Percentiles rank a stretch among this genome's conserved stretches.
phyloP scores from a whole-genome alignment of 31 red algal species.

The Asparagopsis taxiformis region DNA sequence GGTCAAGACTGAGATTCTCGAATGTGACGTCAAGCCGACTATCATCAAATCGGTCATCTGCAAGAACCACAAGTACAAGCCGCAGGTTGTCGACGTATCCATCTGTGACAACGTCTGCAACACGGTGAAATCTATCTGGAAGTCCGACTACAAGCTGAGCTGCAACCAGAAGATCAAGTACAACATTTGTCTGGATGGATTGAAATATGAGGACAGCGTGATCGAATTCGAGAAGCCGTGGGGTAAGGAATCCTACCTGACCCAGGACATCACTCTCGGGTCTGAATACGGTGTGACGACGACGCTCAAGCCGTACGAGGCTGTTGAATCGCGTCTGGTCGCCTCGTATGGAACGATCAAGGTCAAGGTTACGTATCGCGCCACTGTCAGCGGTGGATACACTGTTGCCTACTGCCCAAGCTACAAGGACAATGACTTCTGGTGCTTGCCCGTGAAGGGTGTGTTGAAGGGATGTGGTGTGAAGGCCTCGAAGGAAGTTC shows the following conservation, averaged over 20 bases:
- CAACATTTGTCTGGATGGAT: neutral
- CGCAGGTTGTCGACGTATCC: neutral
- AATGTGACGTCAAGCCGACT: neutral
- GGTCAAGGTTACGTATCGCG: neutral
- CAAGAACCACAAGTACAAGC: conserved; percentile 1
- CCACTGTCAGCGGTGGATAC: neutral
- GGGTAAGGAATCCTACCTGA: neutral
- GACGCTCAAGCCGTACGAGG: neutral
- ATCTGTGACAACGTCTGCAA: neutral
- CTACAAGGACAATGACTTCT: neutral
- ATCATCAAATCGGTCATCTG: neutral
- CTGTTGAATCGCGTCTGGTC: neutral
- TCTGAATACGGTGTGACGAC: neutral
- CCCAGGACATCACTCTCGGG: neutral
- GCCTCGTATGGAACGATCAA: neutral
- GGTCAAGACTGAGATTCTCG: neutral
- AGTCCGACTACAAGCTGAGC: conserved; percentile 1
- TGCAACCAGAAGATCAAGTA: neutral
- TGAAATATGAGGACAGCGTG: neutral
- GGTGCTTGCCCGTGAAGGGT: neutral
- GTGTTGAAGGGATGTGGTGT: neutral
- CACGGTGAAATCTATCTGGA: neutral
- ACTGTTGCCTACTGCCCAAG: neutral
- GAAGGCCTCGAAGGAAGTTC: neutral
- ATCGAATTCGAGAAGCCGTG: neutral